Base-by-base conservation (phyloP, 108 stramenopile species). In the Aurantiochytrium sp. region DNA sequence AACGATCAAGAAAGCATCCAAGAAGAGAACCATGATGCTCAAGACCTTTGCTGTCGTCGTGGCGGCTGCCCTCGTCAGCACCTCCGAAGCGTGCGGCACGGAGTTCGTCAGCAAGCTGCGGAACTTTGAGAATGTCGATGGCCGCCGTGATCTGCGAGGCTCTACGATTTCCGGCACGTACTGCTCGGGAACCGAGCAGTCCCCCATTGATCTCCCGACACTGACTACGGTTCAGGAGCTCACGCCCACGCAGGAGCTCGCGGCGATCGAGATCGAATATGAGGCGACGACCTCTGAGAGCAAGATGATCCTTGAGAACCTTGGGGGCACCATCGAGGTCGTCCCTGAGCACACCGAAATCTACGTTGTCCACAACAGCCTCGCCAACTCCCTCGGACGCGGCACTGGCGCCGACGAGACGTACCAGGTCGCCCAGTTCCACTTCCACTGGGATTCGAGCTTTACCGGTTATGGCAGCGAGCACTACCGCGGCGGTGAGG, bases 341-440 rank as follows among this genome's bases (percentile, higher is more conserved):
- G 45, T 48, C 19, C 42, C 45, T n/a, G 73, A 65, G 59, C 27
- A 65, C 59, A 65, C 45, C 17, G 27, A 41, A 6, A 41, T 48
- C n/a, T 48, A n/a, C 73, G 24, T 81, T 42, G 19, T 12, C 0
- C 45, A 41, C 39, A 81, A 81, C 73, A 81, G 73, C 45, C 73
- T 39, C 4, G 73, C 73, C n/a, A 48, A 81, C 19, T 6, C 8
- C 21, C 24, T 48, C 24, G 73, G 73, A 0, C 73, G 73, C 24
- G n/a, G 42, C 45, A 8, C 39, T 24, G 73, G 32, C 39, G 45
- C 24, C 42, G 32, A 41, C 42, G 30, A 48, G 17, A 48, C 42
- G 10, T 81, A 81, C 39, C 42, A 81, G 45, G 42, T 81, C 10
- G 73, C 73, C 15, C 73, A 81, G 73, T 81, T 81, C 32, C 73